phyloP scores from a whole-genome alignment of 805 yeast species.

The Cyberlindnera maritima region DNA sequence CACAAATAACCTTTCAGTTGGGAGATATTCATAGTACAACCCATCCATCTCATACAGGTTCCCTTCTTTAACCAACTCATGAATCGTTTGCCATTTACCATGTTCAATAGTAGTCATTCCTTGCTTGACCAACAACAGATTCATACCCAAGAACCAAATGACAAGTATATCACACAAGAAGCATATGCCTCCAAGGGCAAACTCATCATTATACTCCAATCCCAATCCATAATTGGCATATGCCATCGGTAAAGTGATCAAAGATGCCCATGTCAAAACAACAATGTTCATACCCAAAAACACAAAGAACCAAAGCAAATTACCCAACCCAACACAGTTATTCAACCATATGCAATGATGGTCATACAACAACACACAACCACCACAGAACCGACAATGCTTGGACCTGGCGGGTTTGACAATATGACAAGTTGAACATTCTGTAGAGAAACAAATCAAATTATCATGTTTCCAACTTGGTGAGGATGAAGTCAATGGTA shows the following conservation, averaged over 20 bases:
- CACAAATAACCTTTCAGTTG: constrained; percentile 22
- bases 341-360: constrained; percentile 75
- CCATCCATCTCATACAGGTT: constrained; percentile 28
- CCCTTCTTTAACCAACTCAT: constrained; percentile 44
- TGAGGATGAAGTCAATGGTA: background rate
- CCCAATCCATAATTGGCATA: background rate
- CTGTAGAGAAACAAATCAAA: constrained; percentile 20
- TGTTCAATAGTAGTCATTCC: constrained; percentile 79
- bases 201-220: constrained; percentile 11
- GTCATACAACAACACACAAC: constrained; percentile 63
- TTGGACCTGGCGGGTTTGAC: constrained; percentile 71
- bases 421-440: constrained; percentile 56
- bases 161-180: constrained; percentile 42
- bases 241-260: constrained; percentile 17
- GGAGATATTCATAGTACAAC: constrained; percentile 21
- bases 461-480: constrained; percentile 16
- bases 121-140: constrained; percentile 47
- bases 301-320: constrained; percentile 56
- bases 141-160: constrained; percentile 42
- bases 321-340: constrained; percentile 70
- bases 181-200: constrained; percentile 40
- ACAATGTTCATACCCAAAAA: constrained; percentile 50
- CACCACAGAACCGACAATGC: constrained; percentile 69
- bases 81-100: constrained; percentile 67
- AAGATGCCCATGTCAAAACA: constrained; percentile 44